Conservation (phyloP, 2,329 filamentous ascomycete species). For the Knufia petricola region DNA sequence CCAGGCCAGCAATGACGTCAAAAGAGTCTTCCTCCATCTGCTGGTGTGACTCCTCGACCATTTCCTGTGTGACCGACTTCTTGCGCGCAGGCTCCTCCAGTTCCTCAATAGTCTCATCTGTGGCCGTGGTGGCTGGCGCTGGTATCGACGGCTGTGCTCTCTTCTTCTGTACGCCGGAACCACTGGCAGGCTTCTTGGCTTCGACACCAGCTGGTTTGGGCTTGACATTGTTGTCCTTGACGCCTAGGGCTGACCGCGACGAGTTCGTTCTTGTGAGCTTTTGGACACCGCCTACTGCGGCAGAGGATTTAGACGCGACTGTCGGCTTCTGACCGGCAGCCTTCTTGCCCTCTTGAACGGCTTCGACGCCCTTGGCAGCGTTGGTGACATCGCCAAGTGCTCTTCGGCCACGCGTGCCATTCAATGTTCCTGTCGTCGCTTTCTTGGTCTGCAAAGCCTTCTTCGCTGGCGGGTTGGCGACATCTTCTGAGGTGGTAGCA, state of each 20-base stretch:
- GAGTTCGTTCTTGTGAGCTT: conserved; percentile 56
- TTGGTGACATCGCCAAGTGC: conserved; percentile 92
- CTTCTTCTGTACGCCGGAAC: conserved; percentile 65
- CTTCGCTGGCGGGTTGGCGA: conserved; percentile 52
- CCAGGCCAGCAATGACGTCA: conserved; percentile 49
- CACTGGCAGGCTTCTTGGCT: conserved; percentile 62
- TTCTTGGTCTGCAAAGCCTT: conserved; percentile 65
- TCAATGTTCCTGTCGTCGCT: conserved; percentile 42
- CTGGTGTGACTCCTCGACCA: conserved; percentile 36
- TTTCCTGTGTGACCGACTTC: conserved; percentile 50
- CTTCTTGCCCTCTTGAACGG: conserved; percentile 66
- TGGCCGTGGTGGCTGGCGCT: conserved; percentile 31
- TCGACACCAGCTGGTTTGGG: conserved; percentile 50
- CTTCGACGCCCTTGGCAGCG: conserved; percentile 61
- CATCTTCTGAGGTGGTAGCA: conserved; percentile 43
- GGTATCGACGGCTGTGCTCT: conserved; percentile 41
- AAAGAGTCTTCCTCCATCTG: conserved; percentile 25
- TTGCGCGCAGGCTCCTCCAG: conserved; percentile 58
- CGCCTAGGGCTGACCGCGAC: conserved; percentile 52
- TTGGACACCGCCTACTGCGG: conserved; percentile 65
- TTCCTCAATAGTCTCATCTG: conserved; percentile 45
- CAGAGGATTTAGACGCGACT: conserved; percentile 65
- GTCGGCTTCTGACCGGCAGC: conserved; percentile 51
- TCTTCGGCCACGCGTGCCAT: conserved; percentile 58
- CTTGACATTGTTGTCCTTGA: conserved; percentile 56